Conservation (phyloP, 805 yeast genomes). For the Yamadazyma takamatsuzukensis region DNA sequence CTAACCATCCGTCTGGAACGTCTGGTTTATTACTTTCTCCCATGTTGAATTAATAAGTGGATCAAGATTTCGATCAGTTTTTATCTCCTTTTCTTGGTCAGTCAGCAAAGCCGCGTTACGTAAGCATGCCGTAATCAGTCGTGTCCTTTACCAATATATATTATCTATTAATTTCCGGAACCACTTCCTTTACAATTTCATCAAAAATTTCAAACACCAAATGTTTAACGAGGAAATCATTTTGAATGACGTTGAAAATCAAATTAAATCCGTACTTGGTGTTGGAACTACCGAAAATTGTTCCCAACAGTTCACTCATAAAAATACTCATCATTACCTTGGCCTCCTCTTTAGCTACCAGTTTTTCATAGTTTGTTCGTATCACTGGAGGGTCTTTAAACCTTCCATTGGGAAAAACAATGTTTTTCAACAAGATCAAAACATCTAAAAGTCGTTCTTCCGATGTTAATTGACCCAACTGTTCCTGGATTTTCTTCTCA, state of each 20-base stretch:
- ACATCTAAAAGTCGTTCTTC: slow-evolving; percentile 45
- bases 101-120: too few relatives aligned
- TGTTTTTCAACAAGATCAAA: slow-evolving; percentile 18
- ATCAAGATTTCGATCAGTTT: too few relatives aligned
- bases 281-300: slow-evolving; percentile 66
- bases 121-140: too few relatives aligned
- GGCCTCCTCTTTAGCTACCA: slow-evolving; percentile 56
- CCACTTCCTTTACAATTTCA: slow-evolving; percentile 45
- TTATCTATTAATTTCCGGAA: slow-evolving; percentile 20
- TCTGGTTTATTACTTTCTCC: slow-evolving; percentile 38
- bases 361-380: slow-evolving; percentile 50
- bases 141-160: too few relatives aligned
- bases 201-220: slow-evolving; percentile 60
- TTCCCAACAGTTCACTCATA: slow-evolving; percentile 62
- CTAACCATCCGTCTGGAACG: slow-evolving; percentile 71
- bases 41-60: slow-evolving; percentile 2
- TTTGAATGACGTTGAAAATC: slow-evolving; percentile 67
- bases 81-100: too few relatives aligned
- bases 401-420: slow-evolving; percentile 44
- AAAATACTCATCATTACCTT: slow-evolving; percentile 51
- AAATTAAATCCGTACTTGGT: slow-evolving; percentile 60
- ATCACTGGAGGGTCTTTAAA: slow-evolving; percentile 44
- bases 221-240: slow-evolving; percentile 65
- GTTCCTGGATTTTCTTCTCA: slow-evolving; percentile 59
- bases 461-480: slow-evolving; percentile 30